Base-by-base conservation (phyloP, 164 flowering plant species). In the Berberis vulgaris region DNA sequence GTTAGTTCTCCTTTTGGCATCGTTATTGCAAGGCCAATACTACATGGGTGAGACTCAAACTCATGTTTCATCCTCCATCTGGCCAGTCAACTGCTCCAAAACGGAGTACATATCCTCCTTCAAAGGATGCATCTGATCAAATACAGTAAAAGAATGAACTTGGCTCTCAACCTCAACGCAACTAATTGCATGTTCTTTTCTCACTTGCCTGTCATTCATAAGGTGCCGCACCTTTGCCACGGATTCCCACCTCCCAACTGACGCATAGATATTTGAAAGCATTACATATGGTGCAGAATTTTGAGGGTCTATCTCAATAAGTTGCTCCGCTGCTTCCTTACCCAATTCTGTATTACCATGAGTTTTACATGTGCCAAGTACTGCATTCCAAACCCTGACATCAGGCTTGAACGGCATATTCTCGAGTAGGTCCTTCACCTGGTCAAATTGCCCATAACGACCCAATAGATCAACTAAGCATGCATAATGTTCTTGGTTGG, bases 401-500 rank as follows among this genome's bases (percentile, higher is more conserved):
- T 78, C 84, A 45, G 83, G 81, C 61, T 74, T 58, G 64, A 63
- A 80, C 3, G 77, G 83, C 86, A 86, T 84, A 47, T 65, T 72
- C 61, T 78, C 70, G 4, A 85, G 68, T 71, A 63, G 71, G 49
- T 66, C 63, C 55, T 74, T 67, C 69, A 78, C 68, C 58, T 82
- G 79, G 53, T 69, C 76, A 45, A 85, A 80, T 47, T 49, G 40
- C 54, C 93, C 93, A 56, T 84, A 82, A 59, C 86, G 78, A 45
- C 86, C 89, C 53, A 89, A 73, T 13, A 85, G 76, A 79, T 82
- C 88, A 63, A 83, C 74, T 57, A 89, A 68, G 72, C 91, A 84
- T 2, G 89, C 86, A 72, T 79, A 82, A 73, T 84, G 93, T 62
- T 85, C 89, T 68, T 75, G 81, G 67, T 79, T 68, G 1, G 87